Conservation (phyloP, 2,329 filamentous ascomycete species). For the Pestalotiopsis sp. region DNA sequence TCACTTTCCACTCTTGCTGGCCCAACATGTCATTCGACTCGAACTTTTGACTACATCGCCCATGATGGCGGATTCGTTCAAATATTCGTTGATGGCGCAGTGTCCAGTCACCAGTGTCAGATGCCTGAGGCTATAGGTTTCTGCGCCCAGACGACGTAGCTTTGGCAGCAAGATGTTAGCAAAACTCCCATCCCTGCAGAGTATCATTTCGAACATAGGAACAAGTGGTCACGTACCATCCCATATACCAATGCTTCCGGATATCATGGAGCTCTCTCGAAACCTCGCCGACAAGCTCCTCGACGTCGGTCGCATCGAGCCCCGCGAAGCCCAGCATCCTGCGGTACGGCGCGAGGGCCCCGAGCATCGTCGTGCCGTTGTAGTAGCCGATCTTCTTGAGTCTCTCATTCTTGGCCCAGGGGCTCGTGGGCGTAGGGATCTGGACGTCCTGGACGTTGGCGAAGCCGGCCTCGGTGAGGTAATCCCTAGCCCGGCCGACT, state of each 20-base stretch:
- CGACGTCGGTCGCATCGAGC: not conserved
- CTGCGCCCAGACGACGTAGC: not conserved
- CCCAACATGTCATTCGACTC: too few species aligned
- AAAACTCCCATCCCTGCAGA: not conserved
- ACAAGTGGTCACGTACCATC: not conserved
- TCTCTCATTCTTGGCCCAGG: not conserved
- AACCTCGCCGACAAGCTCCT: not conserved
- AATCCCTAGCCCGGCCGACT: not conserved
- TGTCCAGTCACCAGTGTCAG: too few species aligned
- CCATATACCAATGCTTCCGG: not conserved
- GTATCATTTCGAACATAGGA: not conserved
- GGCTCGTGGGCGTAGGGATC: not conserved
- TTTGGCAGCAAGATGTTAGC: not conserved
- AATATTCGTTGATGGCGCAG: not conserved
- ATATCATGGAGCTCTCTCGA: not conserved
- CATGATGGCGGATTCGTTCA: not conserved
- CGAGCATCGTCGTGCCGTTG: not conserved
- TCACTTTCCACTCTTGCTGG: too few species aligned
- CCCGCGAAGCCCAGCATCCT: not conserved
- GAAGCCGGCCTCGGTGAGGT: not conserved
- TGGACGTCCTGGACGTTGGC: not conserved
- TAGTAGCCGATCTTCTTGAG: not conserved
- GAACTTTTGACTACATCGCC: not conserved
- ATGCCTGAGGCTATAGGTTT: not conserved
- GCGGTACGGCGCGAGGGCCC: not conserved